Evolutionary conservation across 2,329 filamentous ascomycete species (phyloP).

Genomic region (Acrocalymma vagum): DNA sequence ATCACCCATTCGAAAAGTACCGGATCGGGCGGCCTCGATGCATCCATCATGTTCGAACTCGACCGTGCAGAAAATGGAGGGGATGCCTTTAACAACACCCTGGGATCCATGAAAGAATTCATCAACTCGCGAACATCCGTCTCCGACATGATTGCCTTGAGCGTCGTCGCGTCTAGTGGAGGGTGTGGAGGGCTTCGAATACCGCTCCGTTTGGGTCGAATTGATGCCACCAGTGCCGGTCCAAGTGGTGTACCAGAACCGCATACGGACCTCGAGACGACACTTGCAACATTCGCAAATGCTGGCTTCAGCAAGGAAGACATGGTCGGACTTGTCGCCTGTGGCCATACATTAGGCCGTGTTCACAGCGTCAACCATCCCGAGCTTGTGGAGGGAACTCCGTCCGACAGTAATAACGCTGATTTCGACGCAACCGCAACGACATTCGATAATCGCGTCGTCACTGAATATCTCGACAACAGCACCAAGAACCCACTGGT

Average conservation of each 20-base stretch:
- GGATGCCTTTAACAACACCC: conserved; percentile 37
- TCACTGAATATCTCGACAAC: conserved; percentile 36
- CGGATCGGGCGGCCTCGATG: conserved; percentile 40
- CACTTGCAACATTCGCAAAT: conserved; percentile 26
- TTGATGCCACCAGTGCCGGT: conserved; percentile 32
- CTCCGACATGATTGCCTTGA: conserved; percentile 36
- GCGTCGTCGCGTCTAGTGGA: conserved; percentile 31
- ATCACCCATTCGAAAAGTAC: conserved; percentile 29
- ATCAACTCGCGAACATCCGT: conserved; percentile 24
- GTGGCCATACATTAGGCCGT: conserved; percentile 38
- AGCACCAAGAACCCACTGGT: conserved; percentile 33
- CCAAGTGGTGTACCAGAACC: conserved; percentile 34
- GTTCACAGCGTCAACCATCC: conserved; percentile 38
- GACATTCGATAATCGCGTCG: conserved; percentile 33
- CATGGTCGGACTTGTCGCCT: conserved; percentile 35
- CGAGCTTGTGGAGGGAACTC: conserved; percentile 29
- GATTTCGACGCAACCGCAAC: conserved; percentile 35
- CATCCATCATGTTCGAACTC: conserved; percentile 39
- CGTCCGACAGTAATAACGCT: conserved; percentile 25
- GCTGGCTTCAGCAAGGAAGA: conserved; percentile 35
- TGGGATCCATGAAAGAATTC: conserved; percentile 31
- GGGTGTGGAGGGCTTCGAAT: conserved; percentile 32
- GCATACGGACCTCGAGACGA: conserved; percentile 28
- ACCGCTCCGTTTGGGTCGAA: conserved; percentile 29
- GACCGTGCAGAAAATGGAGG: conserved; percentile 32